Conservation (phyloP, 192 early-diverging fungal genomes). For the Entomortierella lignicola region DNA sequence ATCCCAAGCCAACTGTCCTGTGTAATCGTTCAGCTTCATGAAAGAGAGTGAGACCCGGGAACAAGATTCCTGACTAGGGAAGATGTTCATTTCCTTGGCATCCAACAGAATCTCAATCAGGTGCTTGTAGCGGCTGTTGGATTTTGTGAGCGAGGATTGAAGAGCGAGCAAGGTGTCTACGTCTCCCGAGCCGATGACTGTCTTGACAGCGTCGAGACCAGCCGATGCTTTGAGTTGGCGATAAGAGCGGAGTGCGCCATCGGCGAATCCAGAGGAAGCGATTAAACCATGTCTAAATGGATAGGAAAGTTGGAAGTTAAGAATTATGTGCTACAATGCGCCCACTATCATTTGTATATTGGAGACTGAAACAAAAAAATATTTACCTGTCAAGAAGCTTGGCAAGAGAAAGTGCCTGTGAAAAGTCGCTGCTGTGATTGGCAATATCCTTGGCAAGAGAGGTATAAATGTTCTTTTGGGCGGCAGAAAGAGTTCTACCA, state of each 20-base stretch:
- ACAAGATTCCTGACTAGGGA: constrained; percentile 42
- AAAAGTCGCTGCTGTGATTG: constrained; percentile 47
- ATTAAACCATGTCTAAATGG: constrained; percentile 31
- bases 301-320: not conserved
- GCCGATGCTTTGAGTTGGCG: constrained; percentile 35
- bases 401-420: constrained; percentile 41
- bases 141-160: constrained; percentile 26
- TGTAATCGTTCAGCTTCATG: constrained; percentile 36
- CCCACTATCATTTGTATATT: no score
- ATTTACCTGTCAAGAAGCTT: constrained; percentile 42
- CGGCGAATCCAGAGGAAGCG: constrained; percentile 41
- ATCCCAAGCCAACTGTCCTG: constrained; percentile 52
- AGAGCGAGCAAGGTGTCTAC: constrained; percentile 32
- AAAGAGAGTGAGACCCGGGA: constrained; percentile 41
- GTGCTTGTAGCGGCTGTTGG: constrained; percentile 37
- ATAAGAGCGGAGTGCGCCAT: constrained; percentile 44
- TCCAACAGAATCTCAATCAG: constrained; percentile 50
- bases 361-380: not conserved
- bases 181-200: constrained; percentile 16
- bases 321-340: no score
- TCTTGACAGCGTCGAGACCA: constrained; percentile 40
- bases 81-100: constrained; percentile 51
- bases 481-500: constrained; percentile 21
- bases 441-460: constrained; percentile 47
- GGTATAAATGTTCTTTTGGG: constrained; percentile 36